Evolutionary conservation across 1,284 basidiomycete genomes (phyloP), one percentile per base, ranked within the genome.

Genomic region (Ustilago hordei): DNA sequence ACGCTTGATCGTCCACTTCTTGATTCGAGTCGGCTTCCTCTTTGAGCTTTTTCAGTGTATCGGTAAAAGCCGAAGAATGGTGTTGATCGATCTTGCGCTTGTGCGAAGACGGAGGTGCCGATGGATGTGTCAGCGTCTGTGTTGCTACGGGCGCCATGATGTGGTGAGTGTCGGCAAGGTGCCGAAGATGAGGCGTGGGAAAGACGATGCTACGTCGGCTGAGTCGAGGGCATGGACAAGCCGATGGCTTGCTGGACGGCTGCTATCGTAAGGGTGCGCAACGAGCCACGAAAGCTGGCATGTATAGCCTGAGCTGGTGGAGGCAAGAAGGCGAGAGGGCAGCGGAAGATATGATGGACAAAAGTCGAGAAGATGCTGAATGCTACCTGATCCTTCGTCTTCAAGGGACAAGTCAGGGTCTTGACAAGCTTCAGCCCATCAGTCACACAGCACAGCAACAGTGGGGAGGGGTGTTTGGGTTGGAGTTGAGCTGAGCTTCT

Each of bases 41-140:
- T 43, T 79, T 78, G 48, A 82, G 72, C 60, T 60, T 75, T 35
- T 76, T 80, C 47, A 82, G 77, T 0, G 81, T 82, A n/a, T 82
- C 79, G 17, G 79, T 79, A 55, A 82, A 82, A 19, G 67, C 63
- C 3, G 80, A 80, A 8, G 71, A 64, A 50, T 80, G 68, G 15
- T 75, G 73, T 31, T 71, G 63, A 8, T 80, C 66, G 32, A 78
- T 52, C 41, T 72, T 77, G 60, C 80, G 76, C 64, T 77, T 76
- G 38, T 76, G 77, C 4, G 68, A 47, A 32, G 56, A 59, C 50
- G 55, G 66, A 0, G 63, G 66, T 38, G 64, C 62, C 53, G 58
- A 57, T 36, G 67, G 67, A 47, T 63, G 52, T 11, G 59, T 62
- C 23, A 71, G 55, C 58, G 69, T 71, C 31, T 64, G 63, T 62